Percentiles rank a stretch among this genome's conserved stretches.
Conservation (phyloP, 306 rosid genomes). For the Gastrolobium bilobum region DNA sequence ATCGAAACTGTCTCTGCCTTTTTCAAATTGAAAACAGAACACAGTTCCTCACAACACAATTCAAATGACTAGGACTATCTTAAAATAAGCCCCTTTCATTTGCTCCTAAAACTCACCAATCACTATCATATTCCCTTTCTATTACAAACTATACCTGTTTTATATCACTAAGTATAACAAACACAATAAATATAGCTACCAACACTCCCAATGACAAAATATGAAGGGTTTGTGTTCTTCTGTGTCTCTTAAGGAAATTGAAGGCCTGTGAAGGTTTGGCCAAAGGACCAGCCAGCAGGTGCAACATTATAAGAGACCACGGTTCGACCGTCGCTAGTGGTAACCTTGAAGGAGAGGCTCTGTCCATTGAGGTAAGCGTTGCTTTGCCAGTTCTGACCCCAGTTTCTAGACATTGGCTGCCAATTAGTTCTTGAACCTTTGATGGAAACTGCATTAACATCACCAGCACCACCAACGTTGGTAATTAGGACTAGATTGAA, state of each 20-base stretch:
- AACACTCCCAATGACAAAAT: conserved; percentile 21
- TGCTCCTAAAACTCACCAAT: conserved; percentile 33
- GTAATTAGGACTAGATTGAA: conserved; percentile 79
- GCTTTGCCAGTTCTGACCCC: conserved; percentile 97
- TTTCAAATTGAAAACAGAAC: conserved; percentile 41
- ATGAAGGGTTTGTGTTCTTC: background rate
- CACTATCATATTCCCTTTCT: conserved; percentile 31
- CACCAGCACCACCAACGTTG: conserved; percentile 91
- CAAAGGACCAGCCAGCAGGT: conserved; percentile 76
- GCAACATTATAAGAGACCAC: conserved; percentile 61
- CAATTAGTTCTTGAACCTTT: conserved; percentile 81
- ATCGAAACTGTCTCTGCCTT: conserved; percentile 48
- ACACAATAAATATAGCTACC: background rate
- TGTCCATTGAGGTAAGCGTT: conserved; percentile 74
- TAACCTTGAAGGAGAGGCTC: conserved; percentile 76
- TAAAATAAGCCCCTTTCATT: conserved; percentile 56
- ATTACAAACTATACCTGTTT: conserved; percentile 12
- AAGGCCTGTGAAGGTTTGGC: conserved; percentile 71
- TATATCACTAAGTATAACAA: conserved; percentile 13
- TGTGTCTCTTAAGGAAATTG: conserved; percentile 54
- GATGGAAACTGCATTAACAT: conserved; percentile 72
- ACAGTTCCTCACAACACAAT: conserved; percentile 38
- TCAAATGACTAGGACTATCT: conserved; percentile 46
- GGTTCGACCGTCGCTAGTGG: conserved; percentile 72
- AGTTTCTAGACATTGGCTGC: conserved; percentile 80